A percentile compares a stretch with the other conserved stretches of the same genome.
Conservation (phyloP, 805 yeast genomes). For the Nakazawaea anatomiae region DNA sequence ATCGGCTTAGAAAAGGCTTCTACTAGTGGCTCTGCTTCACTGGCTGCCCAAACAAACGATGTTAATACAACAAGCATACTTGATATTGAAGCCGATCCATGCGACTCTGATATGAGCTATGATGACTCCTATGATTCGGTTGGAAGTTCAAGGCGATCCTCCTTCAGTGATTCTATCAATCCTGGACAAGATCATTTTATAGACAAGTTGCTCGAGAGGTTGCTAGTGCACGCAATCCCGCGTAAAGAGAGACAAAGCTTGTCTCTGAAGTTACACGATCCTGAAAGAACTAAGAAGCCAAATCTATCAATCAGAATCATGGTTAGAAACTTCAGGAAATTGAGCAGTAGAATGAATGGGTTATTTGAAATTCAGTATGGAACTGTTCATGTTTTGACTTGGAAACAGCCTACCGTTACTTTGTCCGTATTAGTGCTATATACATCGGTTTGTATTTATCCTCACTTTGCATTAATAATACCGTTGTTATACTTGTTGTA, state of each 20-base stretch:
- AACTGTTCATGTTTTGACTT: constrained; percentile 52
- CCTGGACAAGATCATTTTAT: constrained; percentile 39
- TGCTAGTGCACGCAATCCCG: constrained; percentile 45
- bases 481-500: constrained; percentile 54
- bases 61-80: neutral
- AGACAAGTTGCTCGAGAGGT: constrained; percentile 49
- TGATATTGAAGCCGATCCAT: constrained; percentile 4
- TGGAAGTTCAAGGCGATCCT: constrained; percentile 10
- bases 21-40: constrained; percentile 12
- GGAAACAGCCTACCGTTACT: constrained; percentile 75
- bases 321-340: constrained; percentile 48
- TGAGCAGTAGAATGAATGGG: constrained; percentile 50
- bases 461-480: constrained; percentile 56
- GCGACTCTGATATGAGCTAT: constrained; percentile 4
- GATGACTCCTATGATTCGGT: neutral
- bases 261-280: constrained; percentile 36
- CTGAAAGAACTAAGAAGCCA: constrained; percentile 38
- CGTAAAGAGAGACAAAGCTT: constrained; percentile 41
- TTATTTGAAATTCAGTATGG: constrained; percentile 60
- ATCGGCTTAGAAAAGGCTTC: constrained; percentile 36
- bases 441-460: constrained; percentile 66
- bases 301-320: constrained; percentile 52
- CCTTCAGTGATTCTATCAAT: neutral
- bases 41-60: neutral
- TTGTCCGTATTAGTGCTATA: constrained; percentile 51